Percentiles rank a stretch among this genome's conserved stretches.
These are phyloP conservation scores for Amylostereum chailletii DNA, from an alignment of 1,284 basidiomycete genomes.

Conservation along the genomic window DNA sequence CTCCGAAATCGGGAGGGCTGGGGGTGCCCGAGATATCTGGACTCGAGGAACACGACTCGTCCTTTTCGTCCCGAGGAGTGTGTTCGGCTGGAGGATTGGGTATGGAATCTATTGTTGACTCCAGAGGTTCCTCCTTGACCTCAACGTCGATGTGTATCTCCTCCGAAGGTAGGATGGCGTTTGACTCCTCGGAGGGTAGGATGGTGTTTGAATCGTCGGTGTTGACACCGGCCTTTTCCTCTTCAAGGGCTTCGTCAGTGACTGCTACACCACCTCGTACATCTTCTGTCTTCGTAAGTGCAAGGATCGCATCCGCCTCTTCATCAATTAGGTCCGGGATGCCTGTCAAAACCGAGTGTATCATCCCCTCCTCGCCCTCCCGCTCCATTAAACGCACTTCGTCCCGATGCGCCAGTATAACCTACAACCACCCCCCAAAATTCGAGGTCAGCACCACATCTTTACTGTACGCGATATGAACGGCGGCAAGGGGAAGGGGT, in stretches of 20 bases:
- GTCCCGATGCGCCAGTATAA: constrained; percentile 52
- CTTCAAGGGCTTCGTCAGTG: constrained; percentile 7
- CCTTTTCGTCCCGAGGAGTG: no score
- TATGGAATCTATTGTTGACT: no score
- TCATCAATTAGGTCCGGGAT: constrained; percentile 58
- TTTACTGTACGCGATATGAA: no score
- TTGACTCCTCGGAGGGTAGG: not conserved
- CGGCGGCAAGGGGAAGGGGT: not conserved
- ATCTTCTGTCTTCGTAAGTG: no score
- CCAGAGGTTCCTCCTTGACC: not conserved
- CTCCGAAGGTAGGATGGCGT: not conserved
- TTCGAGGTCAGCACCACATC: no score
- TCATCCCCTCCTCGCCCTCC: constrained; percentile 72
- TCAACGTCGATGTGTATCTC: not conserved
- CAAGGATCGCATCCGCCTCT: no score
- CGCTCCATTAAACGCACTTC: constrained; percentile 46
- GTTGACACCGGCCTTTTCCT: constrained; percentile 6
- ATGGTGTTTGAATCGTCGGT: not conserved
- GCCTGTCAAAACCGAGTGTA: constrained; percentile 73
- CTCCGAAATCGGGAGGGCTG: constrained; percentile 1
- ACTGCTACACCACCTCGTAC: no score
- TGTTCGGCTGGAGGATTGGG: no score
- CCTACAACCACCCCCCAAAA: constrained; percentile 25
- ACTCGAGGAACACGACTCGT: not conserved
- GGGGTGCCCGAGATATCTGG: not conserved